phyloP scores from a whole-genome alignment of 2,329 filamentous ascomycete species.

The Akanthomyces muscarius region DNA sequence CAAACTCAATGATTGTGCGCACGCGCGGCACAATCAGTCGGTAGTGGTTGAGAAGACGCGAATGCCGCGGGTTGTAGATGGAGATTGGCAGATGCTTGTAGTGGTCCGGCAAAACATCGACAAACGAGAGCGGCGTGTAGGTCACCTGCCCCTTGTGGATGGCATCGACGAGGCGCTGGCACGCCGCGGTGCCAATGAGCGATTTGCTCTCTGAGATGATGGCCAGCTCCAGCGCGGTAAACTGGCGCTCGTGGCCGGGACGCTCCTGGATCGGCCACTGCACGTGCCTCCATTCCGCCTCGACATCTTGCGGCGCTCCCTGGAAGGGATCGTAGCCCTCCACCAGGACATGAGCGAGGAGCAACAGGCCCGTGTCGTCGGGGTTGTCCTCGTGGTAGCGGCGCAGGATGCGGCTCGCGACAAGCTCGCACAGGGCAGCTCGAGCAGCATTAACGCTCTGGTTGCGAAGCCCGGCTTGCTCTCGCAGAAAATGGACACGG shows the following conservation, averaged over 20 bases:
- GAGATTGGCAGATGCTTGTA: constrained; percentile 69
- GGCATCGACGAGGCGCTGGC: constrained; percentile 66
- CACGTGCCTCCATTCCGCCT: constrained; percentile 41
- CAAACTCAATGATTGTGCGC: constrained; percentile 61
- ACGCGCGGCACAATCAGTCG: constrained; percentile 67
- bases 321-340: constrained; percentile 70
- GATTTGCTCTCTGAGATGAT: constrained; percentile 68
- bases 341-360: constrained; percentile 65
- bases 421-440: constrained; percentile 64
- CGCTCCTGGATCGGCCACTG: constrained; percentile 39
- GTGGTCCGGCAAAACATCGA: constrained; percentile 70
- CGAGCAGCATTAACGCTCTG: constrained; percentile 67
- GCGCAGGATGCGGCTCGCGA: constrained; percentile 62
- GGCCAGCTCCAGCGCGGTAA: constrained; percentile 67
- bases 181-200: constrained; percentile 62
- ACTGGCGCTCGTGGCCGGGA: constrained; percentile 46
- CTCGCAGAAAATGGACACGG: constrained; percentile 63
- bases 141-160: constrained; percentile 66
- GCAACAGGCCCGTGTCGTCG: constrained; percentile 57
- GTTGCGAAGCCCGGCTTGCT: constrained; percentile 61
- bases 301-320: constrained; percentile 58
- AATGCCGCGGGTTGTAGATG: constrained; percentile 63
- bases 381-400: constrained; percentile 65
- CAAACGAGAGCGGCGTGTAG: constrained; percentile 65
- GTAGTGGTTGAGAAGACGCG: constrained; percentile 66